Evolutionary conservation across 176 grass and related monocot genomes (phyloP).

Genomic region (Aegilops sharonensis): DNA sequence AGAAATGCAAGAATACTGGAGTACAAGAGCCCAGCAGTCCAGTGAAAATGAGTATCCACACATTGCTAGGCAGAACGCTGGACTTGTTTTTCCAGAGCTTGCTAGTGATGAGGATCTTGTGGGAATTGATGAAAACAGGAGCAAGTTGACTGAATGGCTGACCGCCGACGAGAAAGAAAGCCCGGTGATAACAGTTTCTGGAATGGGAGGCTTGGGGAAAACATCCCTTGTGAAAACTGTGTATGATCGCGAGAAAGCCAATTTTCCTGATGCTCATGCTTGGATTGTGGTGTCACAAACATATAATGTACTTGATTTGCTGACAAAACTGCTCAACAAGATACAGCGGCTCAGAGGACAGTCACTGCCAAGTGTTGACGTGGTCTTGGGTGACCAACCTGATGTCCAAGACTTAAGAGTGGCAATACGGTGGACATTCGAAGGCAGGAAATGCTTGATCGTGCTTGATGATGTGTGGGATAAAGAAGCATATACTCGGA

Average conservation of each 20-base stretch:
- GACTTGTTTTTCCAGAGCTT: conserved; percentile 2
- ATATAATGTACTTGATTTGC: not conserved
- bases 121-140: conserved; percentile 37
- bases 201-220: conserved; percentile 65
- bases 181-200: conserved; percentile 41
- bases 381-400: not conserved
- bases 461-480: conserved; percentile 58
- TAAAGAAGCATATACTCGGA: conserved; percentile 11
- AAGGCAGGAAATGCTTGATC: conserved; percentile 35
- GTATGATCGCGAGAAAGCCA: not conserved
- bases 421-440: not conserved
- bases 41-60: not conserved
- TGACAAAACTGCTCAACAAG: not conserved
- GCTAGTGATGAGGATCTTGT: conserved; percentile 44
- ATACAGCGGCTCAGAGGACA: not conserved
- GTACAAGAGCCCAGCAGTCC: not conserved
- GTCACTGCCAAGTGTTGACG: not conserved
- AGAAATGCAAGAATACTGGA: not conserved
- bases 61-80: not conserved
- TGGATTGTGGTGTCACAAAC: not conserved
- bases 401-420: not conserved
- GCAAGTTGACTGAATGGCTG: conserved; percentile 26
- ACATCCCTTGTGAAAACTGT: conserved; percentile 42
- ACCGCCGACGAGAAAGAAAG: not conserved
- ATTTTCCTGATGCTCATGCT: not conserved